These are phyloP conservation scores for Cucurbita argyrosperma DNA, from an alignment of 306 rosid species.

Conservation along the genomic window DNA sequence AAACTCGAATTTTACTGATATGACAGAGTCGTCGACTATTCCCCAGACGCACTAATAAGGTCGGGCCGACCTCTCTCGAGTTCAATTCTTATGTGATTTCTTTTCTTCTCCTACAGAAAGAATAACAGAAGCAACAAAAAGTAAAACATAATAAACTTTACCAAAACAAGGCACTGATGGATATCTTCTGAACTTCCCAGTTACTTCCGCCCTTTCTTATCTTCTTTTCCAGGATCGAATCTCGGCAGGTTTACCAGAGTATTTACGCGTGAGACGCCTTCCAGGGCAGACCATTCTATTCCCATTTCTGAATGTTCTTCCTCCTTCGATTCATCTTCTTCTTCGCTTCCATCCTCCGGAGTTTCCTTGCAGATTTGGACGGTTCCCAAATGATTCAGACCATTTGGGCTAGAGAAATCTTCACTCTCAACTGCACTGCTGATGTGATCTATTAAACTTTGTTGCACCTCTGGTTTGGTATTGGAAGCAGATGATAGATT, in stretches of 20 bases:
- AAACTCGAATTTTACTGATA: constrained; percentile 27
- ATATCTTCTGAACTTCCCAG: background rate
- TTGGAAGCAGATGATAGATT: constrained; percentile 34
- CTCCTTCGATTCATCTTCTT: constrained; percentile 22
- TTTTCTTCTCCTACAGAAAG: constrained; percentile 1
- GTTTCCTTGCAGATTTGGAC: constrained; percentile 27
- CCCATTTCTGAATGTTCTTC: constrained; percentile 35
- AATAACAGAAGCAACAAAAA: constrained; percentile 10
- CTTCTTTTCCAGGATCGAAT: constrained; percentile 65
- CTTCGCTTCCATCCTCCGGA: constrained; percentile 19
- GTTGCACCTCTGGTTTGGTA: constrained; percentile 30
- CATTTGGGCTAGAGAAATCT: constrained; percentile 14
- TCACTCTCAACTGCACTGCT: constrained; percentile 18
- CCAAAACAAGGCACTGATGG: constrained; percentile 10
- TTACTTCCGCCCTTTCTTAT: constrained; percentile 27
- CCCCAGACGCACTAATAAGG: constrained; percentile 74
- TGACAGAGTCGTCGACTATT: constrained; percentile 22
- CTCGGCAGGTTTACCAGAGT: constrained; percentile 85
- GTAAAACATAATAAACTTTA: constrained; percentile 5
- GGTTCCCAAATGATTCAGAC: constrained; percentile 30
- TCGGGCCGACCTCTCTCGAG: constrained; percentile 42
- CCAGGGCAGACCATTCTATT: constrained; percentile 85
- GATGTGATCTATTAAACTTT: constrained; percentile 10
- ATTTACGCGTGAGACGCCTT: constrained; percentile 95
- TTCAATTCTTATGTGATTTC: constrained; percentile 9